Conservation (phyloP, 495 filamentous ascomycete species). For the Terfezia boudieri region DNA sequence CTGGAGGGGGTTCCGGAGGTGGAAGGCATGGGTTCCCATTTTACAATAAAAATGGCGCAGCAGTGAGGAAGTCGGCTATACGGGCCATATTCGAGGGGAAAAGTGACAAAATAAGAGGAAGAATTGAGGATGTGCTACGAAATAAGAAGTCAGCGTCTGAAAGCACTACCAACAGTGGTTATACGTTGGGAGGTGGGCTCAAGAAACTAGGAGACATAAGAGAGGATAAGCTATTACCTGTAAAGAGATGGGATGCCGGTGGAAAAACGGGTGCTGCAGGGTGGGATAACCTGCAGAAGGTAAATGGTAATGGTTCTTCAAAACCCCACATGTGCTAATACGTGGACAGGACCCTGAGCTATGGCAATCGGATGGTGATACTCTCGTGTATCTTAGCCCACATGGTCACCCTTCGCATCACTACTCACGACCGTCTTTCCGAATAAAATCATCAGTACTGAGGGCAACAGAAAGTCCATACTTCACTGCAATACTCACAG, state of each 20-base stretch:
- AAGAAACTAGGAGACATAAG: not conserved
- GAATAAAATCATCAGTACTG: slow-evolving; percentile 33
- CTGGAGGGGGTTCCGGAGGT: not conserved
- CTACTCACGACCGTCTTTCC: slow-evolving; percentile 25
- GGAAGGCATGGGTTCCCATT: not conserved
- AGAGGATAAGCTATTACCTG: not conserved
- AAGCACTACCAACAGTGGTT: not conserved
- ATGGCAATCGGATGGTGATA: slow-evolving; percentile 27
- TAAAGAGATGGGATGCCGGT: not conserved
- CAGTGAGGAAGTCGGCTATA: not conserved
- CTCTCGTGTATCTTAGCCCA: slow-evolving; percentile 33
- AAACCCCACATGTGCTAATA: too few species aligned
- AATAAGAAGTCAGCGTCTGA: not conserved
- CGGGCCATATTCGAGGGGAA: not conserved
- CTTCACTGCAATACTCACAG: slow-evolving; percentile 29
- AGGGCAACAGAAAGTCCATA: slow-evolving; percentile 32
- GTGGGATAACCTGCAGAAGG: not conserved
- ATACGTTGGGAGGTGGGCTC: not conserved
- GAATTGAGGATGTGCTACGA: not conserved
- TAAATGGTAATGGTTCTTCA: not conserved
- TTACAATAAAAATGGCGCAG: not conserved
- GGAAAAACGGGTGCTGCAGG: not conserved
- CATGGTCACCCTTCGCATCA: slow-evolving; percentile 20
- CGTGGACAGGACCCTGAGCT: too few species aligned
- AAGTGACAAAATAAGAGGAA: not conserved